Evolutionary conservation across 495 filamentous ascomycete genomes (phyloP).

Genomic region (Choiromyces venosus): DNA sequence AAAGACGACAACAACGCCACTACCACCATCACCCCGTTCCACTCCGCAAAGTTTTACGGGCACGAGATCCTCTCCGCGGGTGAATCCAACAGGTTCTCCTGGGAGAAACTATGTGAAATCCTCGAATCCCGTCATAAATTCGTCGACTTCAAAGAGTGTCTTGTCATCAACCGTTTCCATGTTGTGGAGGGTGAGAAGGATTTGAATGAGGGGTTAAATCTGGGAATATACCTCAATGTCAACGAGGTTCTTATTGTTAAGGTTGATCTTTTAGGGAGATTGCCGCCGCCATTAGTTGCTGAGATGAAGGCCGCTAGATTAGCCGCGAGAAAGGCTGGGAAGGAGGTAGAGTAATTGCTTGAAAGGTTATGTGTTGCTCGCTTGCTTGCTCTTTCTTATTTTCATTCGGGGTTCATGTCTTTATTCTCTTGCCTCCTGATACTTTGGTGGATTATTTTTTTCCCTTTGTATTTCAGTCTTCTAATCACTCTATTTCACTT

Average conservation of each 20-base stretch:
- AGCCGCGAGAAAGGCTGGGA: conserved; percentile 5
- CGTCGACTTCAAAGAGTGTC: conserved; percentile 15
- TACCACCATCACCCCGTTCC: not conserved
- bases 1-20: conserved; percentile 1
- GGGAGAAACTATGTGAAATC: conserved; percentile 8
- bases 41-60: not conserved
- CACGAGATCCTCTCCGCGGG: conserved; percentile 14
- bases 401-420: not conserved
- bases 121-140: conserved; percentile 15
- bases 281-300: conserved; percentile 7
- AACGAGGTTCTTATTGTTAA: conserved; percentile 28
- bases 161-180: conserved; percentile 24
- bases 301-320: conserved; percentile 23
- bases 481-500: not conserved
- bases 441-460: not conserved
- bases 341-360: not conserved
- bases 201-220: conserved; percentile 15
- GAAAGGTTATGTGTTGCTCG: not conserved
- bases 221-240: conserved; percentile 10
- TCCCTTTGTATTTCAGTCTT: not conserved
- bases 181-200: conserved; percentile 23
- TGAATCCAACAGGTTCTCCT: conserved; percentile 10
- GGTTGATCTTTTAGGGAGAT: conserved; percentile 15
- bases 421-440: not conserved
- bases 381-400: not conserved